Base-by-base conservation (phyloP, 2,329 filamentous ascomycete species). In the Cercospora brassicicola region DNA sequence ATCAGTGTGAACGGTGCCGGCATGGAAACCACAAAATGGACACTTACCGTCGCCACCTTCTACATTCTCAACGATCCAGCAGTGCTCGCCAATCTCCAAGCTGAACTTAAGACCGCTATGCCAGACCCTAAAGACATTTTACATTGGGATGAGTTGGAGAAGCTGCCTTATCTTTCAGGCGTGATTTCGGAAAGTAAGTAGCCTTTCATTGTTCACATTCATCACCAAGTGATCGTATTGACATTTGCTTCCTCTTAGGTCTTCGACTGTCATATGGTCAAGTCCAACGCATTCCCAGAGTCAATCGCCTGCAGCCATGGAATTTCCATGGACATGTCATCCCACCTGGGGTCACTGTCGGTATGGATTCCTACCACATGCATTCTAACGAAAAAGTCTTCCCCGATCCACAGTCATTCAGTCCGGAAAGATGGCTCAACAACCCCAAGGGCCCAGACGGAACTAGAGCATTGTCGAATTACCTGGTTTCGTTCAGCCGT, bases 1-100 rank as follows among this genome's bases (percentile, higher is more conserved):
- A 62, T 63, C 36, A 60, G 63, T 11, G 31, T 70, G 5, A 64
- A 67, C 30, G 66, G 59, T n/a, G 68, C 68, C 5, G 65, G 68
- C 6, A 63, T 56, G 10, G 68, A 70, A 45, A 70, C 68, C 18
- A 67, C 68, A 11, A 65, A 62, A 23, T 53, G 42, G 45, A 28
- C 42, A 10, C n/a, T 63, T 7, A 20, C 39, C 13, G 28, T 48
- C 48, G 60, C 28, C 4, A 63, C 60, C 15, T 60, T 42, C 57
- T 59, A 59, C 33, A 23, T 60, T 13, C 57, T 60, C 33, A 26
- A 33, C 31, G 33, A 60, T 23, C 30, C 31, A 5, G 20, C 15
- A 23, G 33, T 45, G n/a, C 20, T 13, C 15, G 11, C 57, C 31
- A 60, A 39, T 6, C 18, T 42, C 7, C 26, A 26, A 26, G 57